These are phyloP conservation scores for Ilex aquifolium DNA, from an alignment of 257 asterid genomes.

Conservation along the genomic window DNA sequence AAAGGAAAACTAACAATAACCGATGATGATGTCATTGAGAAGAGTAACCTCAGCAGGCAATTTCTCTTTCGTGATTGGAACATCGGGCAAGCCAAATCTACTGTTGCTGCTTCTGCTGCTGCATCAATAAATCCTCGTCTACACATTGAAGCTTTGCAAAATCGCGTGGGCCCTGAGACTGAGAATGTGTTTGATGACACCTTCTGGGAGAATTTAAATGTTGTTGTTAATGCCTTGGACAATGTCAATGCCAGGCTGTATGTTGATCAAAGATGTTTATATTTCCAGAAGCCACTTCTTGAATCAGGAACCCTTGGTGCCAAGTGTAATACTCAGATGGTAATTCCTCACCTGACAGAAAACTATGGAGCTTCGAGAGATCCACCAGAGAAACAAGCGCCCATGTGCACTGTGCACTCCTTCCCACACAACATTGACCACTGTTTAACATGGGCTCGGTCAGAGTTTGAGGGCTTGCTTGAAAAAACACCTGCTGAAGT, in stretches of 20 bases:
- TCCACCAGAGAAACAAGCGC: slow-evolving; percentile 97
- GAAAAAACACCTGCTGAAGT: slow-evolving; percentile 93
- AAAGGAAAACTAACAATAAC: slow-evolving; percentile 73
- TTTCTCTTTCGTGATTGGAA: slow-evolving; percentile 94
- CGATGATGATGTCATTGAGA: slow-evolving; percentile 94
- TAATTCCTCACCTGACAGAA: slow-evolving; percentile 89
- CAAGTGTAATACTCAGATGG: slow-evolving; percentile 91
- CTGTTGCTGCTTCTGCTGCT: slow-evolving; percentile 91
- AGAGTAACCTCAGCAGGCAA: slow-evolving; percentile 93
- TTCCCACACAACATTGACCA: slow-evolving; percentile 94
- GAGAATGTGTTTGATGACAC: slow-evolving; percentile 83
- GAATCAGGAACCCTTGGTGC: slow-evolving; percentile 99
- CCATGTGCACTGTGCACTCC: slow-evolving; percentile 94
- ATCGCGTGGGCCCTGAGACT: slow-evolving; percentile 84
- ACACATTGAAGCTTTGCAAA: slow-evolving; percentile 77
- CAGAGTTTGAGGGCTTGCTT: slow-evolving; percentile 91
- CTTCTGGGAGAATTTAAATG: slow-evolving; percentile 77
- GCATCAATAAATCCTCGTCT: slow-evolving; percentile 54
- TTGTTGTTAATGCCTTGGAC: slow-evolving; percentile 89
- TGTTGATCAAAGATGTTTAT: slow-evolving; percentile 92
- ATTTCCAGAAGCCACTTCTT: slow-evolving; percentile 88
- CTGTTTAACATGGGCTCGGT: slow-evolving; percentile 96
- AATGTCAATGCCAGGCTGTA: slow-evolving; percentile 89
- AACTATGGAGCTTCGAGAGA: slow-evolving; percentile 94
- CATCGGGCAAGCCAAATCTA: slow-evolving; percentile 91